Evolutionary conservation across 306 rosid genomes (phyloP), one percentile per base, ranked within the genome.

Genomic region (Purshia tridentata): DNA sequence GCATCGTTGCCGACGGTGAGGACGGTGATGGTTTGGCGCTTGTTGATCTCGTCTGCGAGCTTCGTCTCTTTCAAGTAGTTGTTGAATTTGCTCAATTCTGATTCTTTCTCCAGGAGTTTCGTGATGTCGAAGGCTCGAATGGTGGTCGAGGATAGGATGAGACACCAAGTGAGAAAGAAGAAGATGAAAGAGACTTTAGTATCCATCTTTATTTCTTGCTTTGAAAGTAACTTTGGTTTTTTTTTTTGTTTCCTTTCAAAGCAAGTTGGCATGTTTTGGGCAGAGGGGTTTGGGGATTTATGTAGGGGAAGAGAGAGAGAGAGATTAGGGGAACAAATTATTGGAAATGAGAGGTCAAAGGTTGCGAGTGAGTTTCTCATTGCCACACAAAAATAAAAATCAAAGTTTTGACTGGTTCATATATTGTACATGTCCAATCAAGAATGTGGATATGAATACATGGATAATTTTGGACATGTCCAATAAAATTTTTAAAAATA

Each of bases 11-110:
- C 77, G 0, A 90, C 11, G 23, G 73, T 87, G 1, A 90, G 83
- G 62, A 90, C 12, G 0, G 96, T 90, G 52, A 84, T 76, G 35
- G 82, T 77, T 7, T 55, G 71, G 6, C 76, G 81, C 6, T 37
- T 2, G 82, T 88, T 90, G 8, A 90, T 84, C 40, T 88, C 45
- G 0, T 77, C 86, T 1, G 72, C 83, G 4, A 93, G 82, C 48
- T 89, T 84, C 71, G 90, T 83, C 49, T 87, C 82, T 11, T 87
- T 78, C 0, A 93, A 72, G 55, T 66, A 64, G 63, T 76, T 55
- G 69, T 70, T 87, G 69, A 93, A 81, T 9, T 6, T 16, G 9
- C 80, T 13, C 2, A 81, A 64, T 0, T 86, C 84, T 1, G 87
- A 80, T 65, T 76, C 51, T 16, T 65, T 44, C 15, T 75, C 29